These are phyloP conservation scores for Rhizophora mangle DNA, from an alignment of 345 rosid species.

Conservation along the genomic window DNA sequence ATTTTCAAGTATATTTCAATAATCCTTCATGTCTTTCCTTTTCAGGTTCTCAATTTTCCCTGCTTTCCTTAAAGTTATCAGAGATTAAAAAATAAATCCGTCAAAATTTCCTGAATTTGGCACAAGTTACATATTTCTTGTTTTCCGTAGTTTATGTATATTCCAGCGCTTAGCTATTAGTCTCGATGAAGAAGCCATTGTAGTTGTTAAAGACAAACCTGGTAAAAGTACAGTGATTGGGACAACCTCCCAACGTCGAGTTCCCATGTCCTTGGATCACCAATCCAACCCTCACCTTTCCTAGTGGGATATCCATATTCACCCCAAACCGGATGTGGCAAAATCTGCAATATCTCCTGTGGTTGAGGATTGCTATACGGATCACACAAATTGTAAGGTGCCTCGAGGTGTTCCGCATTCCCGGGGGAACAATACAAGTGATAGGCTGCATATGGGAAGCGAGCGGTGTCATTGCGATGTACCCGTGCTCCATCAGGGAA, in stretches of 20 bases:
- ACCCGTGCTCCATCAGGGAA: constrained; percentile 19
- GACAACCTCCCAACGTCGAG: constrained; percentile 30
- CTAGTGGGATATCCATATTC: constrained; percentile 26
- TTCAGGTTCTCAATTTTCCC: too few relatives aligned
- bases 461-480: constrained; percentile 24
- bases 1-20: not conserved
- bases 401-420: constrained; percentile 15
- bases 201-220: constrained; percentile 7
- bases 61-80: too few relatives aligned
- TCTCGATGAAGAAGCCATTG: too few relatives aligned
- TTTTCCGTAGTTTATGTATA: too few relatives aligned
- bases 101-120: too few relatives aligned
- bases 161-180: too few relatives aligned
- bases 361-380: constrained; percentile 31
- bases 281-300: constrained; percentile 30
- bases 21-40: not conserved
- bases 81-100: too few relatives aligned
- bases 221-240: constrained; percentile 27
- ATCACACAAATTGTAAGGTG: constrained; percentile 26
- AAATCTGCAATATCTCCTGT: constrained; percentile 26
- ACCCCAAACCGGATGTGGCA: constrained; percentile 34
- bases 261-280: constrained; percentile 29
- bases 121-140: too few relatives aligned
- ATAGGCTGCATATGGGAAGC: constrained; percentile 24
- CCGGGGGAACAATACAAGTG: constrained; percentile 28